phyloP scores from a whole-genome alignment of 345 rosid genomes.

The Linum tenue region DNA sequence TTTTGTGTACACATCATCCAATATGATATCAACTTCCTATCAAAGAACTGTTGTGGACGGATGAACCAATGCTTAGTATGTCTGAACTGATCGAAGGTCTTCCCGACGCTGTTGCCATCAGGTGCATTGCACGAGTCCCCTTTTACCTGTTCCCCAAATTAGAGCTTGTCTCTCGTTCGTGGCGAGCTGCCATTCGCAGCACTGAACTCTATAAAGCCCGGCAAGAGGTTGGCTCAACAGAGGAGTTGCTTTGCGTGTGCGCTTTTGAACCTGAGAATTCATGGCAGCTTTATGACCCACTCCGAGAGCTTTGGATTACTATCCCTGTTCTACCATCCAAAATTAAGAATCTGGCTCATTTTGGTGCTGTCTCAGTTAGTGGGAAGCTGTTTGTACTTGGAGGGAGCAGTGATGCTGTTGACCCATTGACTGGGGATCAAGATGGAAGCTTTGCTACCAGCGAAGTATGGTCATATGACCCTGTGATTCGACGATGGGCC shows the following conservation, averaged over 20 bases:
- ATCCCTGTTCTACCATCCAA: conserved; percentile 83
- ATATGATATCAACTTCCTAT: conserved; percentile 8
- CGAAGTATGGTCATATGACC: conserved; percentile 94
- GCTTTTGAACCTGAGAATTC: conserved; percentile 89
- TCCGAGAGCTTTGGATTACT: conserved; percentile 72
- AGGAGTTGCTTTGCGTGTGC: conserved; percentile 68
- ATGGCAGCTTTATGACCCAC: conserved; percentile 93
- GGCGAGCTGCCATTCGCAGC: conserved; percentile 71
- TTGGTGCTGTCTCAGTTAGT: conserved; percentile 55
- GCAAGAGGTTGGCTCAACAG: conserved; percentile 54
- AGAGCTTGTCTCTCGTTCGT: conserved; percentile 92
- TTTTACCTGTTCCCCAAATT: conserved; percentile 56
- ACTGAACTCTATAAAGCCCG: conserved; percentile 69
- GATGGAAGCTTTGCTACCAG: conserved; percentile 86
- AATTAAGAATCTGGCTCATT: conserved; percentile 76
- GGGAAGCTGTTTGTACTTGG: conserved; percentile 85
- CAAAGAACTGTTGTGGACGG: conserved; percentile 17
- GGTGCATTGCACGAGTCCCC: conserved; percentile 93
- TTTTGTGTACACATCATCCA: not conserved
- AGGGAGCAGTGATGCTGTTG: conserved; percentile 94
- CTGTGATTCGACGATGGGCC: conserved; percentile 59
- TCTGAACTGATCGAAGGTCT: conserved; percentile 87
- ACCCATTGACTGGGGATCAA: conserved; percentile 85
- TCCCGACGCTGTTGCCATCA: conserved; percentile 78
- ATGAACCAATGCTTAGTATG: conserved; percentile 49